Percentiles rank a stretch among this genome's conserved stretches.
phyloP scores from a whole-genome alignment of 148 eudicot genomes.

The Silene conica region DNA sequence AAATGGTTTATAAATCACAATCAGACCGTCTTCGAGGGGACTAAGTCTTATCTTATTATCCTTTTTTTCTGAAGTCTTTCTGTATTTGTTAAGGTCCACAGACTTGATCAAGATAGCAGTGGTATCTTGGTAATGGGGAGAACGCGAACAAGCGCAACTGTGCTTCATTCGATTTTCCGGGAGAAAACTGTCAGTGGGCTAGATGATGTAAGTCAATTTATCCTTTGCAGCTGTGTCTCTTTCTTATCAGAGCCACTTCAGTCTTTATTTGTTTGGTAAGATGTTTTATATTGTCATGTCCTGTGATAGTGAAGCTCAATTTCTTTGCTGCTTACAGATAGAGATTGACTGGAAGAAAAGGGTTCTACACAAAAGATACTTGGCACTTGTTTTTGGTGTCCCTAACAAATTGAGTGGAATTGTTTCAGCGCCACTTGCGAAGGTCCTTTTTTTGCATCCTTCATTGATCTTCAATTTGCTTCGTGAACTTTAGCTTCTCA shows the following conservation, averaged over 20 bases:
- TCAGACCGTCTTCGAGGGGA: neutral
- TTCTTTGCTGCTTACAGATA: constrained; percentile 25
- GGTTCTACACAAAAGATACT: constrained; percentile 68
- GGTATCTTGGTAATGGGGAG: constrained; percentile 98
- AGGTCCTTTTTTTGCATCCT: constrained; percentile 36
- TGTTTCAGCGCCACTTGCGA: constrained; percentile 62
- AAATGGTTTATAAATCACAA: no score
- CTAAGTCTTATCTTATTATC: neutral
- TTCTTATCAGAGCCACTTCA: neutral
- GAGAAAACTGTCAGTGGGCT: constrained; percentile 77
- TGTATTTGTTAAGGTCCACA: constrained; percentile 68
- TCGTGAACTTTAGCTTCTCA: neutral
- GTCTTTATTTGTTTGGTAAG: neutral
- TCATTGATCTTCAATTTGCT: neutral
- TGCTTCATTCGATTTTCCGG: constrained; percentile 86
- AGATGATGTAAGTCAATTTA: constrained; percentile 48
- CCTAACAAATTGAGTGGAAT: constrained; percentile 61
- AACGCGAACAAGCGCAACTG: constrained; percentile 68
- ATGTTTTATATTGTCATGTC: neutral
- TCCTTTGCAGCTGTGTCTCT: neutral
- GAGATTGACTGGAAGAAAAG: constrained; percentile 39
- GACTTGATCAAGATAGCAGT: constrained; percentile 96
- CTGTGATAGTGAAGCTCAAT: neutral
- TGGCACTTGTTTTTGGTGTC: constrained; percentile 92
- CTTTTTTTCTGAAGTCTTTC: constrained; percentile 12